Evolutionary conservation across 2,329 filamentous ascomycete species (phyloP).

Genomic region (Talaromyces sp.): DNA sequence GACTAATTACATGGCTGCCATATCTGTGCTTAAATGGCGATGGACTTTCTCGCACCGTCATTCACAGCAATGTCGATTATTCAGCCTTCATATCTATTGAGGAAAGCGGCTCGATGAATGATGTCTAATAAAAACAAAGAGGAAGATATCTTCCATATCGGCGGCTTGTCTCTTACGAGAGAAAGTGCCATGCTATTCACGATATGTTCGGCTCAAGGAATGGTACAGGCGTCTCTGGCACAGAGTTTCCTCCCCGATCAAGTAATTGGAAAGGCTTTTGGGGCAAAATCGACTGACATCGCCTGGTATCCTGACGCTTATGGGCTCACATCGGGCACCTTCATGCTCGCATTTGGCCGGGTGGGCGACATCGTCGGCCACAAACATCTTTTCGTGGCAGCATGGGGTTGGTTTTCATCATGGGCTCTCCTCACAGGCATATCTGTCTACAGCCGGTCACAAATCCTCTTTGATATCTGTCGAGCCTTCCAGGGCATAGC

Average conservation of each 20-base stretch:
- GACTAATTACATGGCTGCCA: neutral
- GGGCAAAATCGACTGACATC: neutral
- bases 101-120: neutral
- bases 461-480: too few relatives aligned
- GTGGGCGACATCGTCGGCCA: neutral
- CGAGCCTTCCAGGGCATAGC: too few relatives aligned
- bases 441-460: neutral
- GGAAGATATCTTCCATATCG: neutral
- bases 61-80: neutral
- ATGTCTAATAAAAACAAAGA: neutral
- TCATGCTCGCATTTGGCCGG: neutral
- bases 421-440: neutral
- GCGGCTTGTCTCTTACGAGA: neutral
- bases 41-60: neutral
- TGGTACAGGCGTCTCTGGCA: neutral
- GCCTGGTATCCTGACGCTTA: neutral
- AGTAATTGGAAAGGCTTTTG: neutral
- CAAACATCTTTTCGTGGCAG: neutral
- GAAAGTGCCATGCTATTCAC: neutral
- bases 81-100: neutral
- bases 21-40: neutral
- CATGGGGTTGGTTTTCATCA: neutral
- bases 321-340: neutral
- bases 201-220: neutral
- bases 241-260: neutral